Evolutionary conservation across 768 basidiomycete genomes (phyloP).

Genomic region (Boletales sp.): DNA sequence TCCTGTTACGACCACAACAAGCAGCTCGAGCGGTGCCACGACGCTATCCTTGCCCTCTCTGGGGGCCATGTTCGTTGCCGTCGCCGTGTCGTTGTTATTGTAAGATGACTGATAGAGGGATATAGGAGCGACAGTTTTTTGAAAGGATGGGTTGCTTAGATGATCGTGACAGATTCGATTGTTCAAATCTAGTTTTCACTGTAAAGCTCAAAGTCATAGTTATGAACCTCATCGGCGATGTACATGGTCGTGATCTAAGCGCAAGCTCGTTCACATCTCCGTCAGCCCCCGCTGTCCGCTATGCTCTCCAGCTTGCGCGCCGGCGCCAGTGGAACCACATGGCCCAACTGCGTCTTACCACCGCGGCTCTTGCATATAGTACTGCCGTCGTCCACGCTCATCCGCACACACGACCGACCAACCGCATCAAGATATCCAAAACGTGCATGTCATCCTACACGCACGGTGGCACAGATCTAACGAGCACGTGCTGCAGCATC

Average conservation of each 20-base stretch:
- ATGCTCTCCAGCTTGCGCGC: slow-evolving; percentile 86
- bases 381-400: slow-evolving; percentile 47
- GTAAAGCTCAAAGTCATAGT: too few species aligned
- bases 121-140: too few species aligned
- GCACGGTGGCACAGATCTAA: slow-evolving; percentile 91
- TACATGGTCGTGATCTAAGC: too few species aligned
- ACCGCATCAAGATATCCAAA: slow-evolving; percentile 92
- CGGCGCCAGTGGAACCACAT: slow-evolving; percentile 85
- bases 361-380: slow-evolving; percentile 78
- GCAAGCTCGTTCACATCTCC: slow-evolving; percentile 47
- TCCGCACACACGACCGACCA: slow-evolving; percentile 12
- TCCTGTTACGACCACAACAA: slow-evolving; percentile 17
- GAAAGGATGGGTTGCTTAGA: too few species aligned
- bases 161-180: too few species aligned
- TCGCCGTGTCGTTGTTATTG: not conserved
- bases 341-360: slow-evolving; percentile 93
- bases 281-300: slow-evolving; percentile 92
- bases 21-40: slow-evolving; percentile 4
- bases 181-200: too few species aligned
- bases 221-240: too few species aligned
- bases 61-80: not conserved
- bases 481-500: slow-evolving; percentile 81
- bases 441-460: slow-evolving; percentile 78
- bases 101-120: too few species aligned
- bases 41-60: not conserved